Base-by-base conservation (phyloP, 2,329 filamentous ascomycete species). In the Hymenotorrendiella dingleyae region DNA sequence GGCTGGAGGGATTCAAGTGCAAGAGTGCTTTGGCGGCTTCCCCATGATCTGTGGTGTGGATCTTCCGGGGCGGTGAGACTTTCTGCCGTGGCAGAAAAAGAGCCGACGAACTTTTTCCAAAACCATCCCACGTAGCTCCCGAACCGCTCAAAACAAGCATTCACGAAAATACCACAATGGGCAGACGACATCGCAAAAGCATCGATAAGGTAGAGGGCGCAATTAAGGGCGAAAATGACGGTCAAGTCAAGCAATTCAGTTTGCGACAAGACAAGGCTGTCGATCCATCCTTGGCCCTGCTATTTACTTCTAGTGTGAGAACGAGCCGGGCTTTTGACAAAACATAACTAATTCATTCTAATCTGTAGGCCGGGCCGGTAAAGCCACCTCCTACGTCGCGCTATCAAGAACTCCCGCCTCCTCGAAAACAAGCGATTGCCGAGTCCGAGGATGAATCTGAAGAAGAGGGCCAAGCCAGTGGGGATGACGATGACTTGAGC, bases 251-350 rank as follows among this genome's bases (percentile, higher is more conserved):
- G 45, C 57, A 61, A 45, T 50, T 64, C 27, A 58, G 68, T 41
- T n/a, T 54, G 9, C 47, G 47, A 9, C 46, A 56, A 20, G 53
- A 55, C 34, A 76, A 76, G 62, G 70, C 72, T 46, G 70, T 88
- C 47, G 84, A 89, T 68, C 82, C 84, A 61, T 67, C 72, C 43
- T 69, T 89, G 53, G 73, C 81, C 57, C 80, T 82, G 48, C 72
- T 89, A 28, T 89, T 89, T 66, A 74, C 81, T 44, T 70, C 73
- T 44, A 88, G 84, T 70, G 84, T 87, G 74, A 68, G 81, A 74
- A 28, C 23, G 20, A 36, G 16, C 29, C 10, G 3, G 17, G n/a
- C 19, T n/a, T 28, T 19, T 32, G 5, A 6, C 14, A 35, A 30
- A 9, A 32, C 32, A 16, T 19, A 30, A 20, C 20, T 42, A 35